These are phyloP conservation scores for Phlyctochytrium planicorne DNA, from an alignment of 192 early-diverging fungal species.

Conservation along the genomic window DNA sequence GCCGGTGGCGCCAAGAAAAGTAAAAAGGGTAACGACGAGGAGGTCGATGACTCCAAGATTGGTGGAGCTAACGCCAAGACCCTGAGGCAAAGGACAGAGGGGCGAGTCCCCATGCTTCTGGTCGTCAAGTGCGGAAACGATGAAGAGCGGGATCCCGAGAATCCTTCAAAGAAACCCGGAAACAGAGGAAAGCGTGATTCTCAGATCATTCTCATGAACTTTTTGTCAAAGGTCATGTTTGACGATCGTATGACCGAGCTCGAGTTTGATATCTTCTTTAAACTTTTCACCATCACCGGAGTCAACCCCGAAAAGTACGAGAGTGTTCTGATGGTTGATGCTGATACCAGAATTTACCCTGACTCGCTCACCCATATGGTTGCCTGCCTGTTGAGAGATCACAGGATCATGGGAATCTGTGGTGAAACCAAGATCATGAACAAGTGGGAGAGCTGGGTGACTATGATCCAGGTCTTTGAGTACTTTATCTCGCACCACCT, in stretches of 20 bases:
- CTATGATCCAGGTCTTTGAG: conserved; percentile 95
- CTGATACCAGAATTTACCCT: conserved; percentile 70
- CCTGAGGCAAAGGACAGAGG: conserved; percentile 33
- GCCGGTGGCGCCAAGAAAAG: neutral
- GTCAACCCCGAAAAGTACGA: conserved; percentile 75
- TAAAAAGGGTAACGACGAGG: conserved; percentile 17
- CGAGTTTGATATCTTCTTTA: conserved; percentile 89
- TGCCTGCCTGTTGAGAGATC: conserved; percentile 72
- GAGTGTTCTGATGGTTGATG: conserved; percentile 71
- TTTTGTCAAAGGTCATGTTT: conserved; percentile 81
- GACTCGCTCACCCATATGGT: conserved; percentile 49
- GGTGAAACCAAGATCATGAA: conserved; percentile 94
- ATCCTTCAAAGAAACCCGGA: conserved; percentile 45
- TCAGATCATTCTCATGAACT: conserved; percentile 94
- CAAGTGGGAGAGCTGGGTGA: conserved; percentile 85
- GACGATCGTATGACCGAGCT: conserved; percentile 89
- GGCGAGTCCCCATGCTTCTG: conserved; percentile 50
- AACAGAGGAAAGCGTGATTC: conserved; percentile 94
- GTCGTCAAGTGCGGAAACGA: conserved; percentile 49
- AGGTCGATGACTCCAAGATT: too few species aligned
- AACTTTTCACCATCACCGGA: conserved; percentile 79
- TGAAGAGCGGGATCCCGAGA: conserved; percentile 38
- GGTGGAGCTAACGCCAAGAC: conserved; percentile 20
- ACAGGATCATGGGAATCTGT: conserved; percentile 87
- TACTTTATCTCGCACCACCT: conserved; percentile 98